Evolutionary conservation across 1,139 yeast species (phyloP).

Genomic region (Pichia sp.): DNA sequence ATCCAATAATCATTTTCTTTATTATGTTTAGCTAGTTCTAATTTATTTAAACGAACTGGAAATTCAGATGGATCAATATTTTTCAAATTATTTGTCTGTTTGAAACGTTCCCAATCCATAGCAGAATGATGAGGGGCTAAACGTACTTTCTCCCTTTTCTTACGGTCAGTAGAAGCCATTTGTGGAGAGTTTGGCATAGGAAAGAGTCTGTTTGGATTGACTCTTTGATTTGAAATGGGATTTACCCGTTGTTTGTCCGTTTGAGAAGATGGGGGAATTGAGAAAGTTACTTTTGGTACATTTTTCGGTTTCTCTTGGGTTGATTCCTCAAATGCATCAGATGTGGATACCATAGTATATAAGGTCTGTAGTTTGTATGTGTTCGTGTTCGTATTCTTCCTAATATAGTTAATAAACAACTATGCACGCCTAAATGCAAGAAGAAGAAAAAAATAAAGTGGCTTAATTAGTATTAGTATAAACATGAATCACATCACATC

Average conservation of each 20-base stretch:
- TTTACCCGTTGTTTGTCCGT: not conserved
- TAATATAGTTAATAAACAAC: too few species aligned
- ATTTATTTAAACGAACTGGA: slow-evolving; percentile 50
- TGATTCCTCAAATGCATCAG: too few species aligned
- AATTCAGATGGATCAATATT: slow-evolving; percentile 30
- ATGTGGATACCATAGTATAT: too few species aligned
- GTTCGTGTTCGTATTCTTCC: too few species aligned
- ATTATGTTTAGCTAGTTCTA: slow-evolving; percentile 57
- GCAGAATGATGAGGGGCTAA: slow-evolving; percentile 81
- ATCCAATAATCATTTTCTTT: slow-evolving; percentile 77
- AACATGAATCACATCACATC: too few species aligned
- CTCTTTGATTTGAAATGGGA: not conserved
- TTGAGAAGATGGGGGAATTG: not conserved
- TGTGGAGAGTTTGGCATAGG: slow-evolving; percentile 13
- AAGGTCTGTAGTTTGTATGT: too few species aligned
- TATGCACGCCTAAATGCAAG: too few species aligned
- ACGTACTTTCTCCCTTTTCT: slow-evolving; percentile 46
- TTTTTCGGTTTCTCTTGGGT: too few species aligned
- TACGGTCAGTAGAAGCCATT: not conserved
- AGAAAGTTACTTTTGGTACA: too few species aligned
- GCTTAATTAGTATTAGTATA: too few species aligned
- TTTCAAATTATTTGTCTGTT: slow-evolving; percentile 32
- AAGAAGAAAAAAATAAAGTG: too few species aligned
- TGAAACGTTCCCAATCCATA: slow-evolving; percentile 73
- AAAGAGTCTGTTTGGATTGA: not conserved